These are phyloP conservation scores for Xanthoceras sorbifolium DNA, from an alignment of 345 rosid genomes.

Conservation along the genomic window DNA sequence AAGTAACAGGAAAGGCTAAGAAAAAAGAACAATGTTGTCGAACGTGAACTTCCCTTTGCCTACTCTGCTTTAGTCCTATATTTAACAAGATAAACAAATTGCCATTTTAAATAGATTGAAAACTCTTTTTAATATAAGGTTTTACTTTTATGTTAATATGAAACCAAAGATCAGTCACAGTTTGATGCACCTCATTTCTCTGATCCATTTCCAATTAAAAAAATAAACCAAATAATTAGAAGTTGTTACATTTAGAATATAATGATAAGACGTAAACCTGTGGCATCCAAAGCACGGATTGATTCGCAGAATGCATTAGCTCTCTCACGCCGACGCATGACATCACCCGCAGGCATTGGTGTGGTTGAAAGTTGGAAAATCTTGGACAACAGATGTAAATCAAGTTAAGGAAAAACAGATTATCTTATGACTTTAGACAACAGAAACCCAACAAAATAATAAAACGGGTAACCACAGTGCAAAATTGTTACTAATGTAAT, in stretches of 20 bases:
- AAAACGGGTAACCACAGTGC: constrained; percentile 8
- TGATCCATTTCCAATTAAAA: neutral
- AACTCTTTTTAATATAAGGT: neutral
- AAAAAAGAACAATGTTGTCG: neutral
- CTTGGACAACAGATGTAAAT: constrained; percentile 78
- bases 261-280: constrained; percentile 54
- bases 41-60: neutral
- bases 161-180: neutral
- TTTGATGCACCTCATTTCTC: neutral
- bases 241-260: neutral
- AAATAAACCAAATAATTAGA: neutral
- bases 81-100: neutral
- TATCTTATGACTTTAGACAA: neutral
- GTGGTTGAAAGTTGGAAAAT: constrained; percentile 73
- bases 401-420: constrained; percentile 45
- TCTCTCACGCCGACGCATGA: constrained; percentile 71
- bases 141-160: neutral
- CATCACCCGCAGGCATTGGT: constrained; percentile 65
- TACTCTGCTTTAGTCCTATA: neutral
- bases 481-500: neutral
- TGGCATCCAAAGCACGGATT: constrained; percentile 94
- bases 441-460: neutral
- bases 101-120: neutral
- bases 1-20: neutral
- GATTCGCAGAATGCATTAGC: constrained; percentile 92